A percentile compares a stretch with the other conserved stretches of the same genome.
These are phyloP conservation scores for Camellia lanceoleosa DNA, from an alignment of 148 eudicot genomes.

Conservation along the genomic window DNA sequence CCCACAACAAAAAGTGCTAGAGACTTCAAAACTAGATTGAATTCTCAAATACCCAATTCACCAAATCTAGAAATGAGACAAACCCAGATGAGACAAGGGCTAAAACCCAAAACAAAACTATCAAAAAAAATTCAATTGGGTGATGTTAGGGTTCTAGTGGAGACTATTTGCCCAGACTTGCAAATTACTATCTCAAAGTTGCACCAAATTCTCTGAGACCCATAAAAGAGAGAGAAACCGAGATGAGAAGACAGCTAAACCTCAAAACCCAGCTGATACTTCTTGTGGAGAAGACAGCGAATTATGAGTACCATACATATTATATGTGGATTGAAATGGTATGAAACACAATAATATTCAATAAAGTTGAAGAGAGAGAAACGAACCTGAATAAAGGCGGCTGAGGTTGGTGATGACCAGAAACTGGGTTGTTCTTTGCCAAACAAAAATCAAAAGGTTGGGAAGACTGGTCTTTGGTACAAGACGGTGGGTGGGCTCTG, in stretches of 20 bases:
- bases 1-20: not conserved
- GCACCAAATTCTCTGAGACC: not conserved
- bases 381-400: constrained; percentile 34
- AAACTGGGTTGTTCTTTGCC: not conserved
- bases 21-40: not conserved
- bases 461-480: constrained; percentile 8
- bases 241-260: constrained; percentile 3
- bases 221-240: not conserved
- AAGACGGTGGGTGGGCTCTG: no score
- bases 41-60: constrained; percentile 8
- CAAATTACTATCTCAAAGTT: not conserved
- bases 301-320: not conserved
- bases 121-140: not conserved
- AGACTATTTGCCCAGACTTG: not conserved
- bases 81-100: constrained; percentile 9
- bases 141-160: not conserved
- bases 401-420: constrained; percentile 7
- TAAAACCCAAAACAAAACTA: not conserved
- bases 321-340: no score
- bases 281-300: not conserved
- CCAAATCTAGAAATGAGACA: constrained; percentile 13
- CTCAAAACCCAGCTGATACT: constrained; percentile 2
- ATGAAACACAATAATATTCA: not conserved
- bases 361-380: constrained; percentile 1
- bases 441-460: constrained; percentile 9